phyloP scores from a whole-genome alignment of 129 eudicot species.

The Lonicera japonica region DNA sequence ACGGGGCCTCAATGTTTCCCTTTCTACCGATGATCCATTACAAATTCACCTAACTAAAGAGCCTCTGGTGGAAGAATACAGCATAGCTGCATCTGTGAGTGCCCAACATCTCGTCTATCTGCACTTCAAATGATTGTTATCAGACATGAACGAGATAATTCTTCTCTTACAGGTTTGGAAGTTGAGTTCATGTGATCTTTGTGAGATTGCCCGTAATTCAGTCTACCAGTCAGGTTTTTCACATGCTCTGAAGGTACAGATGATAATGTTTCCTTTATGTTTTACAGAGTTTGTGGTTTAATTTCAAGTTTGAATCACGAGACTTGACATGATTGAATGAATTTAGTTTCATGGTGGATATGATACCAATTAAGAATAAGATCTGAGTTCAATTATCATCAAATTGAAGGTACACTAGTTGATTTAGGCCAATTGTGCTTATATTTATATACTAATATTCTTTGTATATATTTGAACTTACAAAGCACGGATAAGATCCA shows the following conservation, averaged over 20 bases:
- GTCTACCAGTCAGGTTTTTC: constrained; percentile 98
- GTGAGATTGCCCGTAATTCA: constrained; percentile 98
- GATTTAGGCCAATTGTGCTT: no score
- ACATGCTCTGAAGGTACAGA: constrained; percentile 75
- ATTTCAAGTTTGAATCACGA: no score
- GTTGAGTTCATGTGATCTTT: constrained; percentile 89
- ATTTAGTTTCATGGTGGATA: no score
- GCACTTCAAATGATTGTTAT: background rate
- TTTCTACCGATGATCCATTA: constrained; percentile 94
- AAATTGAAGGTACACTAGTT: no score
- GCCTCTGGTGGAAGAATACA: constrained; percentile 96
- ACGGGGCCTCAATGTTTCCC: constrained; percentile 94
- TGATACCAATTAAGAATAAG: no score
- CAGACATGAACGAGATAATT: background rate
- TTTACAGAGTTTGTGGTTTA: no score
- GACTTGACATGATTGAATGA: no score
- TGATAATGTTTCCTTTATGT: no score
- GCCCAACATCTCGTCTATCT: background rate
- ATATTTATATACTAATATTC: no score
- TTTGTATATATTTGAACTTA: no score
- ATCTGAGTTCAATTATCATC: no score
- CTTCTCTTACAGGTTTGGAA: constrained; percentile 75
- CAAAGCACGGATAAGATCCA: no score
- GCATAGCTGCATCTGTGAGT: constrained; percentile 99
- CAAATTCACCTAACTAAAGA: constrained; percentile 98